Evolutionary conservation across 1,139 yeast species (phyloP).

Genomic region (Scheffersomyces quercinus): DNA sequence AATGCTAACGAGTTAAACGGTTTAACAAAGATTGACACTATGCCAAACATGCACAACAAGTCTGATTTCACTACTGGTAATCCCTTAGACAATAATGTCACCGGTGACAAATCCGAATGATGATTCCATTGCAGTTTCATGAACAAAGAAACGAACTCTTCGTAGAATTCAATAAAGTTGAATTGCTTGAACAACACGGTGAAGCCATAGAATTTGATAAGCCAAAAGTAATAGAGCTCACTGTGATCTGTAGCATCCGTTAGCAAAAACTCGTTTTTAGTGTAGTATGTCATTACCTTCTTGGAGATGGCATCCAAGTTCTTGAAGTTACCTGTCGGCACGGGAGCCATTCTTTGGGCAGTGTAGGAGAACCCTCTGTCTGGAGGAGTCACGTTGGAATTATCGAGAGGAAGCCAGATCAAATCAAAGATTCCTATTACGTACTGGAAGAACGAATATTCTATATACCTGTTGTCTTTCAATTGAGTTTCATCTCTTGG

Average conservation of each 20-base stretch:
- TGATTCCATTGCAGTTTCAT: constrained; percentile 1
- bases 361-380: not conserved
- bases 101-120: not conserved
- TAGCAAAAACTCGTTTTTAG: constrained; percentile 22
- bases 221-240: constrained; percentile 24
- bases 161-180: constrained; percentile 24
- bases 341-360: too few relatives aligned
- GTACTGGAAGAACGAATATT: constrained; percentile 27
- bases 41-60: constrained; percentile 25
- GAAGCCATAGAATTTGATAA: constrained; percentile 22
- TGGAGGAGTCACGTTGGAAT: not conserved
- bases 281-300: constrained; percentile 21
- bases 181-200: constrained; percentile 26
- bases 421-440: constrained; percentile 19
- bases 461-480: constrained; percentile 23
- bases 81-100: constrained; percentile 5
- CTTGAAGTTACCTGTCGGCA: constrained; percentile 7
- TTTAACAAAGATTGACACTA: constrained; percentile 25
- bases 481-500: constrained; percentile 21
- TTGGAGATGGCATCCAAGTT: constrained; percentile 20
- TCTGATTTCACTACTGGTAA: constrained; percentile 17
- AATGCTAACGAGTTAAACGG: constrained; percentile 32
- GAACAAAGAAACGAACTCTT: constrained; percentile 21
- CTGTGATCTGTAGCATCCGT: constrained; percentile 2
- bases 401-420: constrained; percentile 20